Percentiles rank a stretch among this genome's conserved stretches.
phyloP scores from a whole-genome alignment of 345 rosid species.

The Aquilaria malaccensis region DNA sequence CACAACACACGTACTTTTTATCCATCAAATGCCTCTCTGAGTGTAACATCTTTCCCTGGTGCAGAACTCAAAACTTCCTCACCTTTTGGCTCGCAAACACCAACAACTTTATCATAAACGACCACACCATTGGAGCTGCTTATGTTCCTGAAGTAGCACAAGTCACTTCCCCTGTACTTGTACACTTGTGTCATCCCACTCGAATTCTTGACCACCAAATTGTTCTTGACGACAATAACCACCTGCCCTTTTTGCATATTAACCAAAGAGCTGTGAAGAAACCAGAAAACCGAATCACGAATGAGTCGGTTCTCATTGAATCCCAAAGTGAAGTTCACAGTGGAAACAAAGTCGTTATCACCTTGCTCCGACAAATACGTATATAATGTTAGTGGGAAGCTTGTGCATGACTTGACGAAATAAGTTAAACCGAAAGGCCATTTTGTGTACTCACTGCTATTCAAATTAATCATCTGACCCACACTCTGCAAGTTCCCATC shows the following conservation, averaged over 20 bases:
- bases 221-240: conserved; percentile 36
- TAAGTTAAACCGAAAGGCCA: not conserved
- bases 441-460: not conserved
- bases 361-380: not conserved
- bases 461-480: not conserved
- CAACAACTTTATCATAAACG: conserved; percentile 35
- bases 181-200: conserved; percentile 56
- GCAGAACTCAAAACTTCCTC: not conserved
- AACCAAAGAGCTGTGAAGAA: conserved; percentile 15
- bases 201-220: conserved; percentile 33
- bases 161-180: conserved; percentile 31
- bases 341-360: not conserved
- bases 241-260: conserved; percentile 52
- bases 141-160: conserved; percentile 70
- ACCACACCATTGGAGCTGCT: conserved; percentile 65
- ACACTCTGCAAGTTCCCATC: not conserved
- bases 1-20: too few relatives aligned
- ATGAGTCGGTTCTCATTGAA: conserved; percentile 29
- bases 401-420: not conserved
- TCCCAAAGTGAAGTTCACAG: conserved; percentile 30
- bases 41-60: too few relatives aligned
- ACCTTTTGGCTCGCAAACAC: conserved; percentile 23
- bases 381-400: not conserved
- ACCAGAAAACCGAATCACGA: conserved; percentile 8
- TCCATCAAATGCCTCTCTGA: too few relatives aligned